A percentile compares a stretch with the other conserved stretches of the same genome.
phyloP scores from a whole-genome alignment of 257 asterid genomes.

The Jasminum sambac region DNA sequence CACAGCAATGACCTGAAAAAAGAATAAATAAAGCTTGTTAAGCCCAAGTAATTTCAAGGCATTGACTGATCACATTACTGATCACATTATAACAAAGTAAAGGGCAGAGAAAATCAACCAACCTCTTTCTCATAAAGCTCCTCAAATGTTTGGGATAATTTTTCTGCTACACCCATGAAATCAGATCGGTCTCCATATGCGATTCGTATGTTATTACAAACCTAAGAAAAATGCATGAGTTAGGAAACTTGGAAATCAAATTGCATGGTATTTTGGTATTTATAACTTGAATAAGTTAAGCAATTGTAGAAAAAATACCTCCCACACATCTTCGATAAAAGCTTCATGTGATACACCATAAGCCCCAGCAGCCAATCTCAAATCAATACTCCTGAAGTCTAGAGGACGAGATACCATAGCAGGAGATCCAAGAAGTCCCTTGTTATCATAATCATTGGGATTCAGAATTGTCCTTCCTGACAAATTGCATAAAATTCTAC shows the following conservation, averaged over 20 bases:
- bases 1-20: conserved; percentile 64
- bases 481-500: conserved; percentile 85
- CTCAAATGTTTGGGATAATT: conserved; percentile 66
- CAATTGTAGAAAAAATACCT: conserved; percentile 46
- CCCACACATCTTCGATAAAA: conserved; percentile 87
- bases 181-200: conserved; percentile 72
- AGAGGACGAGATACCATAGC: conserved; percentile 92
- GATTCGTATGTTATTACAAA: conserved; percentile 69
- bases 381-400: conserved; percentile 90
- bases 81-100: conserved; percentile 9
- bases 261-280: neutral
- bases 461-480: conserved; percentile 66
- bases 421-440: conserved; percentile 87
- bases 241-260: conserved; percentile 23
- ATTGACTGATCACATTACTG: neutral
- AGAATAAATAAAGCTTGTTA: conserved; percentile 19
- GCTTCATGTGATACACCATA: conserved; percentile 91
- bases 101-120: conserved; percentile 28
- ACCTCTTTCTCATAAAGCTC: conserved; percentile 80
- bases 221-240: conserved; percentile 43
- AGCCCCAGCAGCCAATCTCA: conserved; percentile 86
- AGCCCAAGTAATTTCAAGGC: conserved; percentile 1
- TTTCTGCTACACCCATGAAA: conserved; percentile 62
- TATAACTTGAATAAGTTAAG: neutral
- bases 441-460: conserved; percentile 73